A percentile compares a stretch with the other conserved stretches of the same genome.
Conservation (phyloP, 2,329 filamentous ascomycete species). For the Alternaria alternata region DNA sequence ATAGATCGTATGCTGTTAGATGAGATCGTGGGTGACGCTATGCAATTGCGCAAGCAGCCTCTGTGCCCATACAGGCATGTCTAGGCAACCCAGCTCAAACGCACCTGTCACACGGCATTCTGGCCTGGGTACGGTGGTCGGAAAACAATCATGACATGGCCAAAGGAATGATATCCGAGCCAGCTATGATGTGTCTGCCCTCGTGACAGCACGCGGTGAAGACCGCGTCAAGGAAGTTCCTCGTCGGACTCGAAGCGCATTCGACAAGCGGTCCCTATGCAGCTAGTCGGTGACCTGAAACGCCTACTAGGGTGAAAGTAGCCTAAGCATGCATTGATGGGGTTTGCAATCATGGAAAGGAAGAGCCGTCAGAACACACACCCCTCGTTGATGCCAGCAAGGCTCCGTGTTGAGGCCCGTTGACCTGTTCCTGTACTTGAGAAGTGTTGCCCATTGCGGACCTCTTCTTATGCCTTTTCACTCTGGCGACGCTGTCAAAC, state of each 20-base stretch:
- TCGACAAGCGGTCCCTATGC: constrained; percentile 4
- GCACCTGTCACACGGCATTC: constrained; percentile 8
- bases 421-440: constrained; percentile 1
- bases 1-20: constrained; percentile 6
- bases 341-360: constrained; percentile 22
- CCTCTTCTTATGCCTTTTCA: constrained; percentile 4
- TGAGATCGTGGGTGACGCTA: constrained; percentile 6
- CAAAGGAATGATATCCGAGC: constrained; percentile 1
- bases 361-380: constrained; percentile 26
- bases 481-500: constrained; percentile 24
- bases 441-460: not conserved
- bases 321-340: constrained; percentile 25
- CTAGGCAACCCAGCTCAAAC: constrained; percentile 12
- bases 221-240: constrained; percentile 12
- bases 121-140: not conserved
- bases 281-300: constrained; percentile 23
- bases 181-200: constrained; percentile 7
- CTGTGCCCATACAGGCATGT: constrained; percentile 7
- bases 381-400: constrained; percentile 24
- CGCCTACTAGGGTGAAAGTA: constrained; percentile 27
- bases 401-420: constrained; percentile 16
- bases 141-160: not conserved
- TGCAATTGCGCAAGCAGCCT: constrained; percentile 15
- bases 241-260: constrained; percentile 5
- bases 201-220: constrained; percentile 15